These are phyloP conservation scores for Boletus subparvulus DNA, from an alignment of 768 basidiomycete species.

Conservation along the genomic window DNA sequence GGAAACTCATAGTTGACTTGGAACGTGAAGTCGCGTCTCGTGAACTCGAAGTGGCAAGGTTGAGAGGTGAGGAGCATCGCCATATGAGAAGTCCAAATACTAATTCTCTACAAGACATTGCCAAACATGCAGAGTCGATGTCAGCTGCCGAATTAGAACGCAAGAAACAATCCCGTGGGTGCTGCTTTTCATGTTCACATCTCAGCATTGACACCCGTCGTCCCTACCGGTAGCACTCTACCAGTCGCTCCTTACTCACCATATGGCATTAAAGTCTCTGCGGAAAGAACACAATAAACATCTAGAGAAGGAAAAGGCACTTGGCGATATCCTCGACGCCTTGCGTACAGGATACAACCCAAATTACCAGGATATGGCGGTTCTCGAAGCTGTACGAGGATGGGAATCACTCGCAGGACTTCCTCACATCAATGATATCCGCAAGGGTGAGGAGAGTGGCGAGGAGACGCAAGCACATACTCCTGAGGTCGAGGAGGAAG, in stretches of 20 bases:
- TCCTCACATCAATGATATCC: constrained; percentile 70
- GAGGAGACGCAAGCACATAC: constrained; percentile 30
- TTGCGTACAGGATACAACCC: constrained; percentile 91
- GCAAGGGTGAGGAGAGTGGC: constrained; percentile 44
- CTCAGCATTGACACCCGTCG: not conserved
- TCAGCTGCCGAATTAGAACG: constrained; percentile 79
- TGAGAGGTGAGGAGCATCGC: constrained; percentile 54
- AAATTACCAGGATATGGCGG: constrained; percentile 99
- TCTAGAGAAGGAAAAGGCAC: constrained; percentile 68
- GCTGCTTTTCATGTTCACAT: not conserved
- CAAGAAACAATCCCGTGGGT: constrained; percentile 84
- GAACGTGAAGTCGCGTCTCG: constrained; percentile 57
- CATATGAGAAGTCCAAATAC: not conserved
- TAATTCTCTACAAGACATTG: constrained; percentile 54
- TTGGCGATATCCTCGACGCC: constrained; percentile 80
- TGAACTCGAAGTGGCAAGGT: constrained; percentile 70
- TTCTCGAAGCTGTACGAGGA: constrained; percentile 92
- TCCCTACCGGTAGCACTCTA: constrained; percentile 65
- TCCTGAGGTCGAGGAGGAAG: constrained; percentile 38
- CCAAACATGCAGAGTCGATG: constrained; percentile 73
- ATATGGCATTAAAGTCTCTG: constrained; percentile 74
- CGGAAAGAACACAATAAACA: constrained; percentile 70
- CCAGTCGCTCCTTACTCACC: constrained; percentile 67
- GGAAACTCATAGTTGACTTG: constrained; percentile 55
- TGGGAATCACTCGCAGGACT: constrained; percentile 78